Evolutionary conservation across 768 basidiomycete genomes (phyloP).

Genomic region (Hygrophorus russula): DNA sequence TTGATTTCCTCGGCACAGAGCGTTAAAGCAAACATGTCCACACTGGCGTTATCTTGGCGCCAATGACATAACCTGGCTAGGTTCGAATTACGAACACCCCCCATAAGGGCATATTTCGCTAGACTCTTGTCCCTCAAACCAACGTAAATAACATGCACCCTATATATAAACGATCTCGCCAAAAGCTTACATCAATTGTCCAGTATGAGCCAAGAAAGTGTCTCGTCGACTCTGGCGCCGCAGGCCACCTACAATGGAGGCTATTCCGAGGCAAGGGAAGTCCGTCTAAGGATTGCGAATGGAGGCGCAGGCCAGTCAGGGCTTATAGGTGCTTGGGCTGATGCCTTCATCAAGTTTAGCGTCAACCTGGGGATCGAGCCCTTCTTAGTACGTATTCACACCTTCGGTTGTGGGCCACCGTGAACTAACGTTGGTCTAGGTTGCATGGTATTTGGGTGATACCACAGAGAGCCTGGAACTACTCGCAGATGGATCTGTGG

Average conservation of each 20-base stretch:
- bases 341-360: conserved; percentile 33
- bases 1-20: too few species aligned
- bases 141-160: too few species aligned
- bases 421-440: conserved; percentile 17
- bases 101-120: too few species aligned
- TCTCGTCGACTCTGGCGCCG: conserved; percentile 1
- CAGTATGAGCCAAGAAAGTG: too few species aligned
- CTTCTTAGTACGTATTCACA: conserved; percentile 20
- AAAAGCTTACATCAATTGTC: too few species aligned
- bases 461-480: conserved; percentile 38
- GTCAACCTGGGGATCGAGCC: conserved; percentile 16
- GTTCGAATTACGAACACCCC: too few species aligned
- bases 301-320: conserved; percentile 43
- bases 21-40: too few species aligned
- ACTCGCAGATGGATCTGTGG: conserved; percentile 30
- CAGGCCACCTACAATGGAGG: conserved; percentile 30
- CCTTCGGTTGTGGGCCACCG: neutral
- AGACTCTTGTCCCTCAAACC: too few species aligned
- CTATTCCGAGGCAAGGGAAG: conserved; percentile 17
- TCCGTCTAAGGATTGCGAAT: conserved; percentile 35
- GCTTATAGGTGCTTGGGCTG: conserved; percentile 34
- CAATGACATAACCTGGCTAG: too few species aligned
- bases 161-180: too few species aligned
- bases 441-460: conserved; percentile 48
- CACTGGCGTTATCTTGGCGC: too few species aligned